phyloP scores from a whole-genome alignment of 1,284 basidiomycete genomes.

The Pseudozyma thailandica region DNA sequence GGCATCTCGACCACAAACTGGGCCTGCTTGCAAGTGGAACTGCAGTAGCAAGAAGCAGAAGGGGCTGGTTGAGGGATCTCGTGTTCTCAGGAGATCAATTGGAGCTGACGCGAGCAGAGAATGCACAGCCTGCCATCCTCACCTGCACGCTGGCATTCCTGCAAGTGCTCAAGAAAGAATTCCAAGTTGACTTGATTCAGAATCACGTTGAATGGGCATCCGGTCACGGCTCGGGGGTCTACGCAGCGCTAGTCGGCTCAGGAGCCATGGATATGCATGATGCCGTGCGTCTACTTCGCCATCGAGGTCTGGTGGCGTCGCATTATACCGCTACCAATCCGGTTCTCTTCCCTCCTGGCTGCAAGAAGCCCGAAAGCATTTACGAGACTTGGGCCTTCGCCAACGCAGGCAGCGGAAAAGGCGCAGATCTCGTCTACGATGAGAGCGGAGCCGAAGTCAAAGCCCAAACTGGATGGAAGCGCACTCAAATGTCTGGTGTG shows the following conservation, averaged over 20 bases:
- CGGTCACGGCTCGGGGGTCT: constrained; percentile 64
- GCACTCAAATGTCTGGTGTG: constrained; percentile 63
- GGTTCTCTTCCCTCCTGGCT: constrained; percentile 61
- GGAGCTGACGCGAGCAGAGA: constrained; percentile 63
- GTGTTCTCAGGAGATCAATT: constrained; percentile 66
- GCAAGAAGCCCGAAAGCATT: constrained; percentile 58
- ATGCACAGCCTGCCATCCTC: constrained; percentile 64
- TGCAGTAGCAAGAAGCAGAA: constrained; percentile 28
- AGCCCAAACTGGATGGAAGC: constrained; percentile 50
- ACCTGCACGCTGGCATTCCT: constrained; percentile 62
- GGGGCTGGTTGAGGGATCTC: constrained; percentile 58
- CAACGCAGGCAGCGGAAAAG: constrained; percentile 61
- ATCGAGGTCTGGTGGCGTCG: constrained; percentile 58
- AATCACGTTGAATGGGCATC: constrained; percentile 60
- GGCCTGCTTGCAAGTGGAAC: constrained; percentile 48
- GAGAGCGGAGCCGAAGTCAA: constrained; percentile 13
- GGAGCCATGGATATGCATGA: constrained; percentile 55
- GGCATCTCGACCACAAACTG: constrained; percentile 37
- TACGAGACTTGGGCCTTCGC: constrained; percentile 68
- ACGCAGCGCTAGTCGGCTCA: constrained; percentile 60
- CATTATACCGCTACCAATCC: constrained; percentile 54
- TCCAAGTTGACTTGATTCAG: constrained; percentile 57
- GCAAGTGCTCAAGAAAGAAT: constrained; percentile 62
- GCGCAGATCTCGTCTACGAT: constrained; percentile 52
- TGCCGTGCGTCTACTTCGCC: constrained; percentile 59